Base-by-base conservation (phyloP, 75 land plant genomes). In the Cunninghamia lanceolata region DNA sequence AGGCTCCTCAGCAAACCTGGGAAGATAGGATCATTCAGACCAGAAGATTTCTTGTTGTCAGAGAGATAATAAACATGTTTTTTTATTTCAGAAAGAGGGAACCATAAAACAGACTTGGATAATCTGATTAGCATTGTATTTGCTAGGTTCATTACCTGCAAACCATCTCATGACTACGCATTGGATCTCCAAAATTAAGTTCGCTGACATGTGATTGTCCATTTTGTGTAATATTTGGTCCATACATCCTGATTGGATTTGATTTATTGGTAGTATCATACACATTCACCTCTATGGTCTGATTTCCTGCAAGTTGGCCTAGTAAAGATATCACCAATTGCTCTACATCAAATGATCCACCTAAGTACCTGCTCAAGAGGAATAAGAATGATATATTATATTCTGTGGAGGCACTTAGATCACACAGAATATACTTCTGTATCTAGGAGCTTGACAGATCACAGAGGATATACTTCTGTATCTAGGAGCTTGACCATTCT, bases 171-270 rank as follows among this genome's bases (percentile, higher is more conserved):
- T 96, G 95, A 40, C 89, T 96, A 63, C 98, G 89, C 43, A 82
- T 86, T 32, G 99, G 96, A 86, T 96, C 99, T 30, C 99, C 99
- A 91, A 96, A 95, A 77, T 95, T 86, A 82, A 96, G 92, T 28
- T 81, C 30, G 84, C 94, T 96, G 76, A 90, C 87, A 89, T 90
- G 93, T 36, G 71, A 76, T 50, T 89, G 35, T 1, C 89, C 90
- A 84, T 84, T 82, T 45, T 85, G 50, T 10, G 88, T 82, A 42
- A 66, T 88, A 81, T 88, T 75, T 3, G 90, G 89, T 56, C n/a
- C n/a, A 91, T 95, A 96, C 96, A 96, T 95, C 66, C 89, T 89
- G 59, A 95, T 86, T 21, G 94, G 99, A 2, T 85, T 68, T n/a
- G 88, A 88, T 2, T 43, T 38, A 80, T 95, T 89, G 9, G 96